phyloP scores from a whole-genome alignment of 306 rosid genomes.

The Vachellia pachyceras region DNA sequence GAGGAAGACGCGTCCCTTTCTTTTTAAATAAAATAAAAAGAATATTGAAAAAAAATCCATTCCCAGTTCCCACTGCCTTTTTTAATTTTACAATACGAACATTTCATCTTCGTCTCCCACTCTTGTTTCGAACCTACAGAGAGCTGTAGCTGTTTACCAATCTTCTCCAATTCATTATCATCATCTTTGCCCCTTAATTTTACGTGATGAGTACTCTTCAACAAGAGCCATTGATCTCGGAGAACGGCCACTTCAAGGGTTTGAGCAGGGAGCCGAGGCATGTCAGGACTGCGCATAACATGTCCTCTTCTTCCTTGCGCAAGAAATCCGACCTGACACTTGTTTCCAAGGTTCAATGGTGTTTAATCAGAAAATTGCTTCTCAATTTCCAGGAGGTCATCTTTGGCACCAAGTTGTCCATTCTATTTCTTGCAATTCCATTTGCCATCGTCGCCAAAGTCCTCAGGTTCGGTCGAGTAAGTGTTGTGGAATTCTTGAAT shows the following conservation, averaged over 20 bases:
- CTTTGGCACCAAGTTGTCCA: slow-evolving; percentile 80
- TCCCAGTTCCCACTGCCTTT: no score
- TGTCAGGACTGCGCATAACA: slow-evolving; percentile 73
- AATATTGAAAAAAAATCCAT: no score
- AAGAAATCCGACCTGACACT: slow-evolving; percentile 71
- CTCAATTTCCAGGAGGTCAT: slow-evolving; percentile 75
- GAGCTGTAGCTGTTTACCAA: neutral
- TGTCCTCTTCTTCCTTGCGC: slow-evolving; percentile 75
- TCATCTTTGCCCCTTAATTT: neutral
- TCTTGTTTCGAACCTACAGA: neutral
- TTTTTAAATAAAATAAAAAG: no score
- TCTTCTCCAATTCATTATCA: neutral
- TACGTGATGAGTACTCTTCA: slow-evolving; percentile 60
- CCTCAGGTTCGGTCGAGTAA: slow-evolving; percentile 69
- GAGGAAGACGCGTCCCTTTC: neutral
- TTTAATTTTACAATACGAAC: neutral
- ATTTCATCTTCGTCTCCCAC: neutral
- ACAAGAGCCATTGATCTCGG: slow-evolving; percentile 61
- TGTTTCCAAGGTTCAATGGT: slow-evolving; percentile 53
- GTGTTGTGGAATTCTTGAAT: slow-evolving; percentile 30
- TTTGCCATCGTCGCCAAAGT: slow-evolving; percentile 61
- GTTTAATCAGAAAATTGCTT: slow-evolving; percentile 49
- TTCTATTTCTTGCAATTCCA: slow-evolving; percentile 82
- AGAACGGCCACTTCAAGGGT: slow-evolving; percentile 60
- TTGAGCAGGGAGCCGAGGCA: slow-evolving; percentile 61